Percentiles rank a stretch among this genome's conserved stretches.
Evolutionary conservation across 768 basidiomycete species (phyloP).

Genomic region (Trametes meyenii): DNA sequence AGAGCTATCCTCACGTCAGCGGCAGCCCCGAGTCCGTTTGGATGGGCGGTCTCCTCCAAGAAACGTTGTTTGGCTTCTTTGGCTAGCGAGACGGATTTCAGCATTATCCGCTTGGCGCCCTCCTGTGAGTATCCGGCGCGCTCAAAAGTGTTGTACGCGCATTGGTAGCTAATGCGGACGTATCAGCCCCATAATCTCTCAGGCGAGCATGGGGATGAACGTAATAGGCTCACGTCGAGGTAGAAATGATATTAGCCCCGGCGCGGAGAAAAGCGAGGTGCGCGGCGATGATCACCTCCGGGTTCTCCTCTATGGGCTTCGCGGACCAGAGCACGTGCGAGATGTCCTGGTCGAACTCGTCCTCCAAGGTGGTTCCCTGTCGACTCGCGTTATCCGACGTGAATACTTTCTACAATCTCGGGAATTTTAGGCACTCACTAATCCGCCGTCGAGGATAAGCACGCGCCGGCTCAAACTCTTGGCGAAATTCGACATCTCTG

Average conservation of each 20-base stretch:
- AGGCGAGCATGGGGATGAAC: too few species aligned
- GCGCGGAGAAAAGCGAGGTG: constrained; percentile 67
- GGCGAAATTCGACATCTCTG: background rate
- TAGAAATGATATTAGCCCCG: constrained; percentile 67
- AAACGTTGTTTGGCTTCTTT: constrained; percentile 46
- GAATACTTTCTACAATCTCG: background rate
- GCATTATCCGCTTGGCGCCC: constrained; percentile 53
- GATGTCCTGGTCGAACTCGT: constrained; percentile 48
- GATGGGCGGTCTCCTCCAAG: constrained; percentile 22
- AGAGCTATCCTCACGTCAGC: constrained; percentile 54
- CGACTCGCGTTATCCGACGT: background rate
- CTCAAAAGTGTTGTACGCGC: constrained; percentile 55
- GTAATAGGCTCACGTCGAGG: constrained; percentile 57
- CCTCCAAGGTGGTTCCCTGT: constrained; percentile 68
- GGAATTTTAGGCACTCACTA: constrained; percentile 14
- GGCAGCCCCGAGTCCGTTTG: constrained; percentile 15
- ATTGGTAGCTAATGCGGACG: constrained; percentile 59
- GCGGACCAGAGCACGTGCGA: constrained; percentile 75
- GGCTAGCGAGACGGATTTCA: constrained; percentile 55
- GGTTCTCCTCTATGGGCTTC: constrained; percentile 55
- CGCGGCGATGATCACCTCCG: constrained; percentile 54
- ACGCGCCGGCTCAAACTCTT: background rate
- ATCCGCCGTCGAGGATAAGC: constrained; percentile 23
- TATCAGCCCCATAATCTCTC: too few species aligned
- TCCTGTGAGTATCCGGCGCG: constrained; percentile 49